phyloP scores from a whole-genome alignment of 2,329 filamentous ascomycete genomes.

The Coccinonectria pachysandricola region DNA sequence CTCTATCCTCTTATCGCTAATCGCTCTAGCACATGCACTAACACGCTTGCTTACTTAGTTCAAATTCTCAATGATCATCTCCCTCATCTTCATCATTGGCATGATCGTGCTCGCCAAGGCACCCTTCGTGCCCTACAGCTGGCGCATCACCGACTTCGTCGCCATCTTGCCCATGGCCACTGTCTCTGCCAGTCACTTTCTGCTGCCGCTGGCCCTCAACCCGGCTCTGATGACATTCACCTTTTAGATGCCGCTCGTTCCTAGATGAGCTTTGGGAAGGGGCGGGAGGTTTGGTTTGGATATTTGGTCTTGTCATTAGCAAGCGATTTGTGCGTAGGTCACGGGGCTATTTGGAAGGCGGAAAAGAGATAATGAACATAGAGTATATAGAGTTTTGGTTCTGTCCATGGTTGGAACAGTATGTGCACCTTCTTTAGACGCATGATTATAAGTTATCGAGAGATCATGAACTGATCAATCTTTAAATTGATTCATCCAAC shows the following conservation, averaged over 20 bases:
- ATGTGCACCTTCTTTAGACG: no score
- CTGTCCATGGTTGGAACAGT: no score
- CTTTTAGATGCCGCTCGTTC: slow-evolving; percentile 38
- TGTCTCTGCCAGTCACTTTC: slow-evolving; percentile 57
- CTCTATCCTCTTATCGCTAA: slow-evolving; percentile 26
- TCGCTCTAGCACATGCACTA: slow-evolving; percentile 14
- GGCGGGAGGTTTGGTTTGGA: not conserved
- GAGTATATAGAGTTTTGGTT: no score
- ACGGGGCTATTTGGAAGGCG: no score
- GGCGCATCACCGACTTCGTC: slow-evolving; percentile 60
- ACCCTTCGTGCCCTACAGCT: slow-evolving; percentile 53
- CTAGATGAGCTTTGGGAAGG: no score
- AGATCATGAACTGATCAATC: no score
- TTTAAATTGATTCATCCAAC: no score
- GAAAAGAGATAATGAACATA: no score
- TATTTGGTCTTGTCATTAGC: no score
- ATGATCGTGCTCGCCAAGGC: slow-evolving; percentile 57
- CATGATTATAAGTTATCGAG: no score
- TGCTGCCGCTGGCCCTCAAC: slow-evolving; percentile 64
- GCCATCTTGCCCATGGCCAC: slow-evolving; percentile 68
- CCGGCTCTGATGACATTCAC: slow-evolving; percentile 74
- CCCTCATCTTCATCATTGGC: slow-evolving; percentile 43
- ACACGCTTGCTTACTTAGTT: slow-evolving; percentile 39
- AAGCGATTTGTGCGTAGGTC: no score
- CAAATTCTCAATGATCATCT: slow-evolving; percentile 60